Evolutionary conservation across 352 stramenopile species (phyloP), one percentile per base, ranked within the genome.

Genomic region (Pythium phragmitis): DNA sequence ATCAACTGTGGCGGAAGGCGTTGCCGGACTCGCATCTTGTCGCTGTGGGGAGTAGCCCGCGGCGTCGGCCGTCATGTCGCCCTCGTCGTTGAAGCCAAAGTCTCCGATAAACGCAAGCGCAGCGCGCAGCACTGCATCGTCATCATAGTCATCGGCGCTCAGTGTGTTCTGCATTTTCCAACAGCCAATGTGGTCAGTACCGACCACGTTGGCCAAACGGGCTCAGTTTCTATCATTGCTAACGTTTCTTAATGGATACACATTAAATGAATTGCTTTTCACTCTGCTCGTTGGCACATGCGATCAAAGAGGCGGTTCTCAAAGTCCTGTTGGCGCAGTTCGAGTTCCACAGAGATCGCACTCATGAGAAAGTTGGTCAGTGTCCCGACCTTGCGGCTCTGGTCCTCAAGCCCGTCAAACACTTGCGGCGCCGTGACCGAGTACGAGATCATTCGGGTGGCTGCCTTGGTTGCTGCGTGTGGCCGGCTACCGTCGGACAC

Each of bases 21-120:
- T 9, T 13, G 43, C 11, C 43, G 43, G n/a, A 3, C 16, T 28
- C 4, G 21, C 19, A 13, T 11, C 8, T 1, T 28, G 43, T 9
- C 12, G 26, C 16, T 28, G 7, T 3, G 7, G 13, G 16, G 43
- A 7, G 4, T 6, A 3, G 42, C 42, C 42, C 7, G 23, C 6
- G 1, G 17, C 12, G 45, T 52, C 23, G 2, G 21, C 0, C 19
- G n/a, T n/a, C 11, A 13, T 26, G 12, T 23, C 28, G 36, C 42
- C 50, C 17, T 65, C 49, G 1, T 65, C 58, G 17, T 59, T 49
- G 13, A 65, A 37, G 1, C 28, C 59, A 37, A 65, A 34, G 49
- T 65, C 59, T 49, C 59, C 59, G 41, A 65, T 65, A 50, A 65
- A 65, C 33, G 59, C 59, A 4, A 65, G 49, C 59, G 59, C 59